Evolutionary conservation across 805 yeast genomes (phyloP), one percentile per base, ranked within the genome.

Genomic region (Tetrapisispora fleetii): DNA sequence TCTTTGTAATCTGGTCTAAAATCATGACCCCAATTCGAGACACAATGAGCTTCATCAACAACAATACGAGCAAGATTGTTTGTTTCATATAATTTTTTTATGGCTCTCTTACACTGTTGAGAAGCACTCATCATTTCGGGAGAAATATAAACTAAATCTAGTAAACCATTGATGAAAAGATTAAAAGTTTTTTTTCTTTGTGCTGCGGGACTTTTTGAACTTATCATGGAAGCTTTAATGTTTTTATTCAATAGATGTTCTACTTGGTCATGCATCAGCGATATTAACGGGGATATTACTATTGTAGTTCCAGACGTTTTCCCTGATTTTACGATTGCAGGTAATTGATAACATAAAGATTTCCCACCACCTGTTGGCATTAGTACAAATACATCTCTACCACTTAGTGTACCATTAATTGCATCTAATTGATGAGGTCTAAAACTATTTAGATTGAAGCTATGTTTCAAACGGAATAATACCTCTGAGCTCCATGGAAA

Each of bases 321-420:
- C 1, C 96, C 96, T 1, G 83, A 73, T 37, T 73, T 72, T 1
- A 91, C 81, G 40, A 93, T 71, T 0, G 99, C 97, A 0, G 99
- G 99, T 33, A 93, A 71, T 65, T 93, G 99, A 65, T 90, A 93
- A 62, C 99, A 93, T 38, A 93, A 69, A 0, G 98, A 91, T 63
- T 93, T 93, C 44, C 99, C 99, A 45, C 99, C 99, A 37, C 99
- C 99, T 0, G 99, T 93, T 0, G 99, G 99, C 96, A 93, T 91
- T 57, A 93, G 71, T 2, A 93, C 97, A 69, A 93, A 88, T 0
- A 86, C 95, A 62, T 93, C 99, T 43, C 77, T 75, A 1, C 96
- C 96, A 8, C 75, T 64, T 37, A 82, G 59, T 33, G 87, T 83
- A 1, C 95, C 83, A 57, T 83, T 80, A 7, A 93, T 77, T 0